Evolutionary conservation across 2,329 filamentous ascomycete species (phyloP), one percentile per base, ranked within the genome.

Genomic region (Dichotomopilus funicola): DNA sequence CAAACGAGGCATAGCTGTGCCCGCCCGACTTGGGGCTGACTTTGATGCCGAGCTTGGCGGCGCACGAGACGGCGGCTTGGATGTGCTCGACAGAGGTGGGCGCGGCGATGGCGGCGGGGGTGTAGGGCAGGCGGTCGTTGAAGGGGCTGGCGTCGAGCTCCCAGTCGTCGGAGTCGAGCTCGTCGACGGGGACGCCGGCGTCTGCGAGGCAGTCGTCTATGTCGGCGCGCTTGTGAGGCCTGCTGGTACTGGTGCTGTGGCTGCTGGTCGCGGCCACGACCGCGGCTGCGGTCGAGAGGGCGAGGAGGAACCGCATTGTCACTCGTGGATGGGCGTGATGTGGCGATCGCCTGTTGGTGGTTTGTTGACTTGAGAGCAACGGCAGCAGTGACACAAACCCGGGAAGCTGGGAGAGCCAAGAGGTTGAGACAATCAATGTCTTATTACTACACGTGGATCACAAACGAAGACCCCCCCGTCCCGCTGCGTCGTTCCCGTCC

Each of bases 1-100:
- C 75, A 57, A 73, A 75, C 0, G 73, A 75, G 1, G 74, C 76
- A 59, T 80, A 81, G 5, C 73, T 77, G 63, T 80, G 78, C 2
- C 78, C 78, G 37, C 78, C 78, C 41, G 73, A 72, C 58, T 75
- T 75, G 35, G 77, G 71, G 48, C 72, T 75, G 8, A 78, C 75
- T 63, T 75, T 77, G 53, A 77, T 61, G 6, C 67, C 67, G 33
- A 66, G 64, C 58, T 71, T 61, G 13, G 65, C 66, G 27, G 74
- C 78, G 58, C 77, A 80, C 6, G 67, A 63, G 6, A 81, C 74
- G 9, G 75, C 75, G 49, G 71, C 71, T 42, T 73, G 72, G 10
- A 79, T 69, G 51, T 79, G 72, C 53, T 72, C 66, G 19, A 68
- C 65, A 6, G 70, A 75, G 6, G 65, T 70, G 1, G 77, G 75